Evolutionary conservation across 345 rosid genomes (phyloP).

Genomic region (Eucalyptus paniculata): DNA sequence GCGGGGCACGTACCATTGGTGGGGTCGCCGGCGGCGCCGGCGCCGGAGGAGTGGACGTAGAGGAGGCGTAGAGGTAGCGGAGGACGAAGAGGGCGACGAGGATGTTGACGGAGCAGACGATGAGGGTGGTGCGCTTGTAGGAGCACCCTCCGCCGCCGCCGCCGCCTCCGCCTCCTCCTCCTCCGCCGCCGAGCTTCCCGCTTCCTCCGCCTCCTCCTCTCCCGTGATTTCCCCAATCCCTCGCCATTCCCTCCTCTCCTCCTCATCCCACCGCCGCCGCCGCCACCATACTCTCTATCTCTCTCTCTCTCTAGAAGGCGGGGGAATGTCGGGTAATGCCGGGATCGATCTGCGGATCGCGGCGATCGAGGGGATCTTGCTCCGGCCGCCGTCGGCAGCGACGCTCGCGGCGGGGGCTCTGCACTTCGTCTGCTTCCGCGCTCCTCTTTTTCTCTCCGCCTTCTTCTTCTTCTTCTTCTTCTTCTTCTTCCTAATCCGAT

Average conservation of each 20-base stretch:
- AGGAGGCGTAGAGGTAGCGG: constrained; percentile 76
- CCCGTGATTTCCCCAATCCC: constrained; percentile 38
- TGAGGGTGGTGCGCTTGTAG: constrained; percentile 60
- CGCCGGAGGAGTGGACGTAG: constrained; percentile 37
- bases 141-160: constrained; percentile 10
- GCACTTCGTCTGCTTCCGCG: neutral
- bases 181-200: constrained; percentile 17
- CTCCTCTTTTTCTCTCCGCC: no score
- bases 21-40: constrained; percentile 2
- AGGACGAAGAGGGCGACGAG: constrained; percentile 86
- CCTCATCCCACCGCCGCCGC: constrained; percentile 42
- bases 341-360: neutral
- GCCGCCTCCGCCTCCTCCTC: neutral
- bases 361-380: neutral
- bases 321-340: neutral
- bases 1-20: neutral
- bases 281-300: neutral
- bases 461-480: no score
- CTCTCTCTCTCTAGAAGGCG: neutral
- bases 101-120: constrained; percentile 83
- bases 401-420: no score
- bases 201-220: constrained; percentile 8
- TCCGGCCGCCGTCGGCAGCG: neutral
- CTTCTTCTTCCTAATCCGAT: neutral
- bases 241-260: constrained; percentile 18